phyloP scores from a whole-genome alignment of 768 basidiomycete species.

The Hygrophoropsis aurantiaca region DNA sequence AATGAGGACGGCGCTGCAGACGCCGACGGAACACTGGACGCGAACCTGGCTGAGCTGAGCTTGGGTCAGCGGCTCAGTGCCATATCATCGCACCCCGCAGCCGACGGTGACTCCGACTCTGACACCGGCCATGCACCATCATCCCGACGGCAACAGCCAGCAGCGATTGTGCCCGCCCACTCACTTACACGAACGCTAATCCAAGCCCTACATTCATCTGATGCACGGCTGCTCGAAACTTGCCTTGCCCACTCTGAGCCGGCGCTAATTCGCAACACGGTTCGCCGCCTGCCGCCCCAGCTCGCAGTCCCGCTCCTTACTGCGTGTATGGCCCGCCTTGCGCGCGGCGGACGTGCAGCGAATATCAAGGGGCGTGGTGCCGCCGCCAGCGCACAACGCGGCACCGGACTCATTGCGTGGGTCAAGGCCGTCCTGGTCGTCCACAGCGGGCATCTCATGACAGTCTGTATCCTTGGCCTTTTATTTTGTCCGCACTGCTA shows the following conservation, averaged over 20 bases:
- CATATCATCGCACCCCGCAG: conserved; percentile 48
- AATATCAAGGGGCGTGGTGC: conserved; percentile 78
- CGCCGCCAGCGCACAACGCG: conserved; percentile 78
- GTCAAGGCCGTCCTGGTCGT: conserved; percentile 78
- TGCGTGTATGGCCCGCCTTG: conserved; percentile 87
- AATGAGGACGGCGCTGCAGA: conserved; percentile 49
- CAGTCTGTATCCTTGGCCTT: conserved; percentile 51
- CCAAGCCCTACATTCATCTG: conserved; percentile 94
- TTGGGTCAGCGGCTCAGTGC: conserved; percentile 88
- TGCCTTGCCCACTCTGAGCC: conserved; percentile 83
- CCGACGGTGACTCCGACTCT: conserved; percentile 34
- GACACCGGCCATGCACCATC: conserved; percentile 45
- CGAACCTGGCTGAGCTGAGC: conserved; percentile 86
- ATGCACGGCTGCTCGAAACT: conserved; percentile 82
- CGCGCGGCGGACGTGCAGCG: conserved; percentile 66
- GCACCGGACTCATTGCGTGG: conserved; percentile 70
- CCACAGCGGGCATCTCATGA: conserved; percentile 92
- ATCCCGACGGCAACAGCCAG: conserved; percentile 17
- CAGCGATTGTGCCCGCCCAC: conserved; percentile 66
- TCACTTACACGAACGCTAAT: conserved; percentile 93
- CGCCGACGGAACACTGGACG: conserved; percentile 72
- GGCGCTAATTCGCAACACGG: conserved; percentile 82
- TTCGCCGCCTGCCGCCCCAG: conserved; percentile 82
- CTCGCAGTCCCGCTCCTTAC: conserved; percentile 83
- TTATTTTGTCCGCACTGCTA: background rate